These are phyloP conservation scores for Nakazawaea molendinolei DNA, from an alignment of 805 yeast species.

Conservation along the genomic window DNA sequence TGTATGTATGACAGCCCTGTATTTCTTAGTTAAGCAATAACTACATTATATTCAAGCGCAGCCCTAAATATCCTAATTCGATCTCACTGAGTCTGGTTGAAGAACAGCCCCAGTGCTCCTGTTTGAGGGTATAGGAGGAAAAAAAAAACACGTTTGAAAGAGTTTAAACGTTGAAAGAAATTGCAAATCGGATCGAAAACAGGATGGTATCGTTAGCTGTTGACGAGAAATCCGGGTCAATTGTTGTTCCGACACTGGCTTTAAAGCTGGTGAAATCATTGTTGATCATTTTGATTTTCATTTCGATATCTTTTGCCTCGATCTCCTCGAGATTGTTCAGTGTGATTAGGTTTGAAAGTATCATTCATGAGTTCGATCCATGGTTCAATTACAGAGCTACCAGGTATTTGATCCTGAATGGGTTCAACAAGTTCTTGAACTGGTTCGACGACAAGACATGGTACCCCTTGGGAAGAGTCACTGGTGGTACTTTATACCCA, in stretches of 20 bases:
- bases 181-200: background rate
- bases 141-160: conserved; percentile 4
- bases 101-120: no score
- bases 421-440: conserved; percentile 86
- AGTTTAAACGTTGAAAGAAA: background rate
- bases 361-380: conserved; percentile 96
- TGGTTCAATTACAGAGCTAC: conserved; percentile 97
- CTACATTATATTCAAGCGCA: no score
- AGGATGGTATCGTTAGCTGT: conserved; percentile 9
- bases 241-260: conserved; percentile 5
- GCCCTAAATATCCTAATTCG: no score
- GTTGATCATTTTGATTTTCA: conserved; percentile 60
- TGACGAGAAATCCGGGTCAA: conserved; percentile 8
- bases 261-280: conserved; percentile 27
- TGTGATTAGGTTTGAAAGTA: conserved; percentile 92
- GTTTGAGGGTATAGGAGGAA: no score
- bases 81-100: no score
- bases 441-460: conserved; percentile 99
- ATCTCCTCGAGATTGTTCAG: conserved; percentile 88
- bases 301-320: conserved; percentile 85
- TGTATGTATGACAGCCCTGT: no score
- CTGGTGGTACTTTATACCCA: conserved; percentile 97
- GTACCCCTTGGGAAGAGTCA: conserved; percentile 98
- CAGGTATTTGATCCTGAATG: conserved; percentile 76
- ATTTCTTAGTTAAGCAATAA: no score